phyloP scores from a whole-genome alignment of 2,329 filamentous ascomycete species.

The Colletotrichum godetiae region DNA sequence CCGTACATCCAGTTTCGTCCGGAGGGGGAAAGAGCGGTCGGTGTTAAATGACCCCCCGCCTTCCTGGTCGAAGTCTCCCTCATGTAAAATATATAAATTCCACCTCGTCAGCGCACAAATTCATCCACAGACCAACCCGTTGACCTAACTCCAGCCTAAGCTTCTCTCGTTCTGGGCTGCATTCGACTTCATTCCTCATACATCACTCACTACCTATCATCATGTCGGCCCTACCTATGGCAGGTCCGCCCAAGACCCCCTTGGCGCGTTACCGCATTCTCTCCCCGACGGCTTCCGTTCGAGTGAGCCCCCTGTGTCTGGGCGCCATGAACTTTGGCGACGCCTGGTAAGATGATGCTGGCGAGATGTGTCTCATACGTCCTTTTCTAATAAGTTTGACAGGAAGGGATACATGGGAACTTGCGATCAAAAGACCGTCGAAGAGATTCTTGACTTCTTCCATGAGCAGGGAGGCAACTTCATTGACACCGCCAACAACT shows the following conservation, averaged over 20 bases:
- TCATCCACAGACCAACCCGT: background rate
- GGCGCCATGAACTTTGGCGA: constrained; percentile 75
- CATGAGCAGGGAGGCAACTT: constrained; percentile 75
- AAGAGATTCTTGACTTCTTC: constrained; percentile 75
- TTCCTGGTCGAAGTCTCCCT: background rate
- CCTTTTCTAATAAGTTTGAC: background rate
- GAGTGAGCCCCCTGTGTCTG: constrained; percentile 75
- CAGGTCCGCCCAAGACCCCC: constrained; percentile 66
- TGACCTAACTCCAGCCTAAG: background rate
- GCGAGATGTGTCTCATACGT: background rate
- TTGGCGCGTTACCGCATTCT: constrained; percentile 75
- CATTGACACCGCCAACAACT: constrained; percentile 78
- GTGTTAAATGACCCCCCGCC: constrained; percentile 13
- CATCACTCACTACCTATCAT: background rate
- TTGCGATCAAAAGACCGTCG: constrained; percentile 71
- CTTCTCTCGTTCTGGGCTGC: background rate
- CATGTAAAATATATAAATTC: background rate
- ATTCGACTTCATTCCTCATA: background rate
- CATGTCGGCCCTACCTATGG: constrained; percentile 48
- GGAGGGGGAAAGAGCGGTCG: constrained; percentile 1
- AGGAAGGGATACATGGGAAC: constrained; percentile 70
- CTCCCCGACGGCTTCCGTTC: constrained; percentile 71
- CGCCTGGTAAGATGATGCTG: constrained; percentile 51
- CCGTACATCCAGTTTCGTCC: background rate
- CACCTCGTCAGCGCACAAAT: background rate